Evolutionary conservation across 768 basidiomycete species (phyloP).

Genomic region (Mycena galericulata): DNA sequence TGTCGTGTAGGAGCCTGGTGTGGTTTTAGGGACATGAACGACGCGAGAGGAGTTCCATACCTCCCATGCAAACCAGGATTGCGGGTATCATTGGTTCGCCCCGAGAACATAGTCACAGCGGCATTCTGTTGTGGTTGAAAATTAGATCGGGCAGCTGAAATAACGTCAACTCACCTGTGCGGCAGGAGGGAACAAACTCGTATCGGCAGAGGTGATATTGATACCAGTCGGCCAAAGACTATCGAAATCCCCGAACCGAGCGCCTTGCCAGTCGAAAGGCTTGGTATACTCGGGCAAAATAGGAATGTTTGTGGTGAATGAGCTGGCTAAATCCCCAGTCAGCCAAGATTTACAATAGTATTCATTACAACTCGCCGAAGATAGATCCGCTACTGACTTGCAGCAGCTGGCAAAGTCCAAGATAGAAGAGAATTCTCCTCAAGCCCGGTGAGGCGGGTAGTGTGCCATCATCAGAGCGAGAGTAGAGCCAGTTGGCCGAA

Average conservation of each 20-base stretch:
- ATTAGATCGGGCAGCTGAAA: not conserved
- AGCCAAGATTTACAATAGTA: not conserved
- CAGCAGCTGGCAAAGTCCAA: constrained; percentile 13
- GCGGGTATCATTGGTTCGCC: constrained; percentile 18
- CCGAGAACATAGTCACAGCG: constrained; percentile 18
- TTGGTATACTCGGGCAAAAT: not conserved
- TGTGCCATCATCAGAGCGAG: not conserved
- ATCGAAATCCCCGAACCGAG: constrained; percentile 18
- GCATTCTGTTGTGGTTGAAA: constrained; percentile 7
- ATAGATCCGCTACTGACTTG: constrained; percentile 28
- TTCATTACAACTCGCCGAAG: constrained; percentile 6
- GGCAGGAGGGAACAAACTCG: not conserved
- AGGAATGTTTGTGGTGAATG: not conserved
- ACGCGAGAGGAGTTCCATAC: not conserved
- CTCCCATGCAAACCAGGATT: constrained; percentile 27
- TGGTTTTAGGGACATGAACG: not conserved
- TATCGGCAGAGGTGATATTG: constrained; percentile 3
- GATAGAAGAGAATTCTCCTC: constrained; percentile 16
- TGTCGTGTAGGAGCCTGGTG: constrained; percentile 24
- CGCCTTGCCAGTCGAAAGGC: not conserved
- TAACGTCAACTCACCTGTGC: not conserved
- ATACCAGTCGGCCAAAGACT: not conserved
- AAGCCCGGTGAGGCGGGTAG: not conserved
- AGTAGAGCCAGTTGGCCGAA: constrained; percentile 9
- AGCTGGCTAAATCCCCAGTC: not conserved